Evolutionary conservation across 345 rosid species (phyloP), one percentile per base, ranked within the genome.

Genomic region (Abelmoschus esculentus): DNA sequence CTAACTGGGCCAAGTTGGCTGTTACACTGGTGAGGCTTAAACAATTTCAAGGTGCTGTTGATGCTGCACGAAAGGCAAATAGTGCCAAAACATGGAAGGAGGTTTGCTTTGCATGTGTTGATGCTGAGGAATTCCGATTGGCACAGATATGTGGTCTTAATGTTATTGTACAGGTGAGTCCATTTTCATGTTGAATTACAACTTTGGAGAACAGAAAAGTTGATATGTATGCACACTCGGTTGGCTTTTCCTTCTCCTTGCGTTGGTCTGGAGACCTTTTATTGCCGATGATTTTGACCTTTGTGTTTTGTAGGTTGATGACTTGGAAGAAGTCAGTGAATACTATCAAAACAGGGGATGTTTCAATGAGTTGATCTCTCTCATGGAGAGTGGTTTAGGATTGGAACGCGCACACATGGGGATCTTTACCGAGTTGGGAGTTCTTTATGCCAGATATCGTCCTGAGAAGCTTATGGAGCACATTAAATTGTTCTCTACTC

Each of bases 321-420:
- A 47, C 52, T 12, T 47, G 52, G 52, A 86, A 47, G 52, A 47
- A 13, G 52, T 47, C 6, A 47, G 17, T 3, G 13, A 2, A 47
- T 47, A 47, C 17, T 13, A 47, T 13, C 52, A 47, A 29, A 95
- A 95, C 82, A 86, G 93, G 85, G 99, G 99, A 53, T 83, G 86
- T 86, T 95, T 95, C 83, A 95, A 84, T 83, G 99, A 95, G 69
- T 67, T 95, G 70, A 95, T 95, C 76, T 90, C 98, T 72, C 98
- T 95, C 67, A 90, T 95, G 97, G 99, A 95, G 84, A 95, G 98
- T 81, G 99, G 99, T 67, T 80, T 93, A 40, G 98, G 99, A 56
- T 83, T 95, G 64, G 99, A 95, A 83, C 96, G 98, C 22, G 99
- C 97, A 36, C 99, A 91, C 79, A 95, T 95, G 99, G 99, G 98